phyloP scores from a whole-genome alignment of 1,284 basidiomycete genomes.

The Trichosporon ovoides region DNA sequence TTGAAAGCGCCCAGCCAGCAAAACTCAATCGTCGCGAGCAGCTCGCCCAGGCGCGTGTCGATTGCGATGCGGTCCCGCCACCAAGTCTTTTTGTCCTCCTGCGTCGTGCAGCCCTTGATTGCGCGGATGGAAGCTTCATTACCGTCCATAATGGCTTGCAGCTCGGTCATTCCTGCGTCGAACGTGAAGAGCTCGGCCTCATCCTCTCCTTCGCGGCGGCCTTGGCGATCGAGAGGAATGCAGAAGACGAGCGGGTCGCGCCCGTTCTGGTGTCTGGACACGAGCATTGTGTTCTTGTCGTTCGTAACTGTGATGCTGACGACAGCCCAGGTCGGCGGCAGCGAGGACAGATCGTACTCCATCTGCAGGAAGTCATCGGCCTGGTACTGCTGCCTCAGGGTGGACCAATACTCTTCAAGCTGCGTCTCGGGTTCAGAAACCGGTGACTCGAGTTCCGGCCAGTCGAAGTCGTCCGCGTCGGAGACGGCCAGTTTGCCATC shows the following conservation, averaged over 20 bases:
- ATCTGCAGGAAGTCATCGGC: slow-evolving; percentile 46
- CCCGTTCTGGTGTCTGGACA: slow-evolving; percentile 68
- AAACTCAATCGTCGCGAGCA: slow-evolving; percentile 83
- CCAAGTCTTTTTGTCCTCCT: slow-evolving; percentile 54
- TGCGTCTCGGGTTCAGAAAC: neutral
- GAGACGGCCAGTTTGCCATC: slow-evolving; percentile 52
- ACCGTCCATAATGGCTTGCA: slow-evolving; percentile 70
- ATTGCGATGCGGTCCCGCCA: slow-evolving; percentile 74
- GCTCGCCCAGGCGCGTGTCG: slow-evolving; percentile 67
- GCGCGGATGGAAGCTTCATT: slow-evolving; percentile 53
- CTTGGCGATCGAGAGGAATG: slow-evolving; percentile 72
- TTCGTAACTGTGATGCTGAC: slow-evolving; percentile 76
- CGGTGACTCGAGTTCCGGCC: slow-evolving; percentile 56
- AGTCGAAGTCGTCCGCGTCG: slow-evolving; percentile 50
- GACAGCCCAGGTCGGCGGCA: slow-evolving; percentile 79
- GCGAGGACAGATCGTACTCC: slow-evolving; percentile 32
- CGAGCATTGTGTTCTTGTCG: slow-evolving; percentile 74
- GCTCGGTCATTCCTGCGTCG: slow-evolving; percentile 65
- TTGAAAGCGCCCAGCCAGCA: slow-evolving; percentile 98
- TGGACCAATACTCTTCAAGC: slow-evolving; percentile 32
- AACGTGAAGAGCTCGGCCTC: slow-evolving; percentile 69
- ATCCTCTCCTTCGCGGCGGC: slow-evolving; percentile 69
- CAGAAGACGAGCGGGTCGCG: slow-evolving; percentile 72
- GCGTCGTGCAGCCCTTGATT: slow-evolving; percentile 40
- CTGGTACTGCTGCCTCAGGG: slow-evolving; percentile 56